Evolutionary conservation across 371 early-diverging fungal genomes (phyloP), one percentile per base, ranked within the genome.

Genomic region (Conidiobolus incongruus): DNA sequence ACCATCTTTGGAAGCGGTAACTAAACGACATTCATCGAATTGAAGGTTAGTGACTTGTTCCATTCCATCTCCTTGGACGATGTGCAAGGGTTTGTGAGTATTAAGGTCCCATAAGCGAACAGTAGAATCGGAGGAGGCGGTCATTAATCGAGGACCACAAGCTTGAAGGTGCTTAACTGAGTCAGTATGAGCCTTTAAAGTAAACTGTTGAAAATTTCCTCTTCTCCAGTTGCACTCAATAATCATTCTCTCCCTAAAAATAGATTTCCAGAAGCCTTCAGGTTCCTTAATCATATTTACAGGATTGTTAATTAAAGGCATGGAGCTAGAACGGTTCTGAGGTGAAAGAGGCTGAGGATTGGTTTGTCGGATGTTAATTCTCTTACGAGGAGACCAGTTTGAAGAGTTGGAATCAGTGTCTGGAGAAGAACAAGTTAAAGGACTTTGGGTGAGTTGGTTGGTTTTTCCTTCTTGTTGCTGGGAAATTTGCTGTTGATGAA

Each of bases 1-100:
- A 22, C 81, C 70, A 52, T 99, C 98, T 59, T 82, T 75, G 7
- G 88, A 80, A 5, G 83, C 86, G 2, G 85, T 76, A 15, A 88
- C 75, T 23, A 86, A 60, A 54, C 78, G 83, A 49, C 71, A 70
- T 29, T 77, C 75, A 49, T 83, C 82, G 52, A 85, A 84, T 43
- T 82, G 89, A 5, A 95, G 65, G 1, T 81, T 81, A 1, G 89
- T 67, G 0, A 98, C 79, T 16, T 80, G 75, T 49, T 63, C 65
- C 2, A 77, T 70, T 7, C 77, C 72, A 62, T 98, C 97, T 0
- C 95, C 99, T 10, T 51, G 60, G 11, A 91, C 58, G 4, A 67
- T 61, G 7, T 70, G 70, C 17, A 81, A 58, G 35, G 68, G 56
- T 49, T 75, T 67, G 11, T 81, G 75, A 0, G 82, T 77, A 43